Evolutionary conservation across 2,329 filamentous ascomycete genomes (phyloP).

Genomic region (Claviceps maximensis): DNA sequence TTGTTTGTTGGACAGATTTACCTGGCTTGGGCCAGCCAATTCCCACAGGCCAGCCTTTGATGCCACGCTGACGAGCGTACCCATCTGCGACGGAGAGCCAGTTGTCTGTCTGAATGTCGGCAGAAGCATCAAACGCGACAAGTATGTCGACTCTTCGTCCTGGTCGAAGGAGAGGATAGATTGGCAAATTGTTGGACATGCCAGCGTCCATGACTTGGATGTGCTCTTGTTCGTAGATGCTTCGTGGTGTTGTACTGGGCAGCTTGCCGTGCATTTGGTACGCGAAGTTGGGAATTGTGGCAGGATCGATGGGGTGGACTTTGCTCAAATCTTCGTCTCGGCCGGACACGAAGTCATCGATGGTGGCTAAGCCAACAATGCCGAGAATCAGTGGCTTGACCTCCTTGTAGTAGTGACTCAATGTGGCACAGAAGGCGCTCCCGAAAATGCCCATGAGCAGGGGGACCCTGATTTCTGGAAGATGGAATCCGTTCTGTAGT

Average conservation of each 20-base stretch:
- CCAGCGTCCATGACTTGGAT: slow-evolving; percentile 89
- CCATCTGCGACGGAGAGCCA: slow-evolving; percentile 93
- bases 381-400: slow-evolving; percentile 69
- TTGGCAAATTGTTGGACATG: slow-evolving; percentile 96
- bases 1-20: slow-evolving; percentile 45
- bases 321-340: slow-evolving; percentile 76
- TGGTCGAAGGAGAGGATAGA: slow-evolving; percentile 83
- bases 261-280: slow-evolving; percentile 67
- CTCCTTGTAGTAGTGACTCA: slow-evolving; percentile 94
- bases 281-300: slow-evolving; percentile 78
- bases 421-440: slow-evolving; percentile 86
- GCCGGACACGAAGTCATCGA: slow-evolving; percentile 74
- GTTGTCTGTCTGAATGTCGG: slow-evolving; percentile 86
- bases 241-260: slow-evolving; percentile 63
- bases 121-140: slow-evolving; percentile 86
- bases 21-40: slow-evolving; percentile 74
- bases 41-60: slow-evolving; percentile 90
- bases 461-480: slow-evolving; percentile 75
- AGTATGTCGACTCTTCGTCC: slow-evolving; percentile 82
- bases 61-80: slow-evolving; percentile 76
- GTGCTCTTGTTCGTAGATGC: slow-evolving; percentile 56
- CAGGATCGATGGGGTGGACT: slow-evolving; percentile 89
- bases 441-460: slow-evolving; percentile 91
- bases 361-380: slow-evolving; percentile 57
- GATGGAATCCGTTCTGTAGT: slow-evolving; percentile 50